Base-by-base conservation (phyloP, 73 alveolate species). In the Uronychia setigera region DNA sequence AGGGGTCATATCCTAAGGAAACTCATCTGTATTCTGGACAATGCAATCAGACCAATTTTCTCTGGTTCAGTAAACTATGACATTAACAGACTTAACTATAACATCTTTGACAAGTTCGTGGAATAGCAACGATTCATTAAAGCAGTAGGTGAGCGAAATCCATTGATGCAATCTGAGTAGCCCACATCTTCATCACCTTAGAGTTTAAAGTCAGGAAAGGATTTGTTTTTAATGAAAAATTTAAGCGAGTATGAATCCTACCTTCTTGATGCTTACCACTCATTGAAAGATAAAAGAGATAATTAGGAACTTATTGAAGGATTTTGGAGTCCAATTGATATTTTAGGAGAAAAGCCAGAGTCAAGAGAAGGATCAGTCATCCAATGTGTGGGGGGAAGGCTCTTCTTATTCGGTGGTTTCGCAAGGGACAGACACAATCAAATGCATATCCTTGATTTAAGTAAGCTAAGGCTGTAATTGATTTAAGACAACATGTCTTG, bases 331-430 rank as follows among this genome's bases (percentile, higher is more conserved):
- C 81, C 81, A 26, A 5, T 26, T 31, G 29, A 28, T 25, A 13
- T 13, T 5, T 5, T 1, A 9, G 81, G 81, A 32, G 9, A 76
- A 1, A 76, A 76, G 59, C 81, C 81, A 5, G 28, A 32, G 58
- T 76, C 81, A 9, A 76, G 81, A 76, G 81, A 76, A 31, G 81
- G 81, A 76, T 35, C 59, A 9, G 31, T 58, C 27, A 1, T 76
- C 5, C 19, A 26, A 5, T 9, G 58, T 29, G 46, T 29, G 1
- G 46, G 32, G 31, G 81, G 81, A 9, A 1, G 32, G 31, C 27
- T 76, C 9, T 76, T 29, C 32, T 5, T 76, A 76, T 76, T 26
- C 30, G 81, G 81, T 5, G 81, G 81, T 1, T 76, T 76, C 27
- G n/a, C 32, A 26, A 76, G 32, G 5, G 81, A 31, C n/a, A 26